Conservation (phyloP, 2,329 filamentous ascomycete species). For the Sclerotinia borealis region DNA sequence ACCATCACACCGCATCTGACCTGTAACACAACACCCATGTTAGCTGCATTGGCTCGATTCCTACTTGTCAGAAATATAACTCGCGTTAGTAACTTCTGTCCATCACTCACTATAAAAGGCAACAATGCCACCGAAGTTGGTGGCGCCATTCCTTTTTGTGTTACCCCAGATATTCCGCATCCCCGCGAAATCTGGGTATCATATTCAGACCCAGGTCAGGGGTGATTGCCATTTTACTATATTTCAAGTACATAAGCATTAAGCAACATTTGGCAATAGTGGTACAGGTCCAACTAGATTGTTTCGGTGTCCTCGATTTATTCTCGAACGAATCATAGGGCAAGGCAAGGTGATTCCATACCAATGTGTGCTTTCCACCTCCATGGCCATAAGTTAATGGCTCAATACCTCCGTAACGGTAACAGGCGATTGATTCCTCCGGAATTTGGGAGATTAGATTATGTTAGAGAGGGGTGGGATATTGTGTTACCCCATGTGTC, state of each 20-base stretch:
- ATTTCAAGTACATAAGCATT: neutral
- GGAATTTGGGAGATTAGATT: neutral
- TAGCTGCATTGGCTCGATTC: neutral
- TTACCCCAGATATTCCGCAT: conserved; percentile 6
- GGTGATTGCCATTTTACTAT: neutral
- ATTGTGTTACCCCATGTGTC: neutral
- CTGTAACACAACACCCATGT: neutral
- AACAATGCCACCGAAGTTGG: neutral
- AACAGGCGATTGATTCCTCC: neutral
- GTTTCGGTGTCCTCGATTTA: neutral
- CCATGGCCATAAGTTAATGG: neutral
- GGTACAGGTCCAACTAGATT: neutral
- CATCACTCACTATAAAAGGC: neutral
- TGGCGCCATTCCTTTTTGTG: neutral
- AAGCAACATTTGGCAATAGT: neutral
- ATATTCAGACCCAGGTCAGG: neutral
- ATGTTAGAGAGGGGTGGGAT: neutral
- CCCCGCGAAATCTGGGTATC: neutral
- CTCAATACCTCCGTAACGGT: neutral
- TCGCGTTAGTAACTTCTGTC: neutral
- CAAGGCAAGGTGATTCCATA: too few relatives aligned
- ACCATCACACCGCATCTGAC: neutral
- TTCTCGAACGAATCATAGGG: neutral
- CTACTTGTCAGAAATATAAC: neutral
- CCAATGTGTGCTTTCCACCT: neutral